Conservation (phyloP, 2,329 filamentous ascomycete species). For the Tricladium varicosporioides region DNA sequence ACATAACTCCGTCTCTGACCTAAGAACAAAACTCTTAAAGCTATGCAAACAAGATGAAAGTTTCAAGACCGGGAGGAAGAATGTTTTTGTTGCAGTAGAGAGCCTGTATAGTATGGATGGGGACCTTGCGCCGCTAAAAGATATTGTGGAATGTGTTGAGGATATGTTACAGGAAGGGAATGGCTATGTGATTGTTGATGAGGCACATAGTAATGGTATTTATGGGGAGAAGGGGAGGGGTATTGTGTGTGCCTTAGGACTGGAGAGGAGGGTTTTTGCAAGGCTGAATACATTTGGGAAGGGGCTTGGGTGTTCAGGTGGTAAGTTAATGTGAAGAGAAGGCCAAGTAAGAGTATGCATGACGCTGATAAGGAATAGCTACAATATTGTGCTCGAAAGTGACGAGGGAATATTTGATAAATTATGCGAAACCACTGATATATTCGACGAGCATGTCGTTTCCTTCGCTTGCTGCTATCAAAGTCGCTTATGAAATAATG, state of each 20-base stretch:
- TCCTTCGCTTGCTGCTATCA: conserved; percentile 40
- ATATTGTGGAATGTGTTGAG: conserved; percentile 37
- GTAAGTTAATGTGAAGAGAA: too few species aligned
- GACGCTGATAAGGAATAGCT: conserved; percentile 42
- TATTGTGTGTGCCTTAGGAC: conserved; percentile 46
- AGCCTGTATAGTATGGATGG: conserved; percentile 49
- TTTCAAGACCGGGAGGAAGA: conserved; percentile 31
- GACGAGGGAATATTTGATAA: conserved; percentile 26
- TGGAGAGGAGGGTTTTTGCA: conserved; percentile 49
- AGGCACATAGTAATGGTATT: conserved; percentile 52
- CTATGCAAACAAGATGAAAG: conserved; percentile 27
- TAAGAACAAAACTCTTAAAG: conserved; percentile 31
- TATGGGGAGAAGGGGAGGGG: conserved; percentile 49
- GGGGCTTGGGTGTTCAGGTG: conserved; percentile 43
- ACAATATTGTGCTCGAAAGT: conserved; percentile 22
- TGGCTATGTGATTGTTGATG: conserved; percentile 53
- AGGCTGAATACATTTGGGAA: conserved; percentile 53
- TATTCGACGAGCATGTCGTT: conserved; percentile 43
- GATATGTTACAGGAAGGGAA: conserved; percentile 37
- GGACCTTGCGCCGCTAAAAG: conserved; percentile 40
- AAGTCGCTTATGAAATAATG: conserved; percentile 47
- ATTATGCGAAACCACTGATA: conserved; percentile 37
- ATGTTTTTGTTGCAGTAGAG: conserved; percentile 42
- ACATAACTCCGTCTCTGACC: conserved; percentile 51
- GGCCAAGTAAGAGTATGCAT: too few species aligned